phyloP scores from a whole-genome alignment of 2,329 filamentous ascomycete genomes.

The Monosporascus sp. region DNA sequence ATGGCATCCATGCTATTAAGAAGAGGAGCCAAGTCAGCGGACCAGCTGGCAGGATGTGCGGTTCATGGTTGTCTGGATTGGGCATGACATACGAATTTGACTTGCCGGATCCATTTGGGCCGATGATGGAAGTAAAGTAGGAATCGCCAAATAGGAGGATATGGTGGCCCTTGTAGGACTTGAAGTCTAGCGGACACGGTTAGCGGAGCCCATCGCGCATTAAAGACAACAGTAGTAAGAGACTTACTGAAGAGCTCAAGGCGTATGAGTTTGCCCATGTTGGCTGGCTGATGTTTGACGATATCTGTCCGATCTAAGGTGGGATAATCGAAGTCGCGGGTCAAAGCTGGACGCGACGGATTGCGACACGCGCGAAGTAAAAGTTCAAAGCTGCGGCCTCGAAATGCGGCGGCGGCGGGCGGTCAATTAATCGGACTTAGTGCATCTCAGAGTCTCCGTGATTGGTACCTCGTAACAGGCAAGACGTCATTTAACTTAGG shows the following conservation, averaged over 20 bases:
- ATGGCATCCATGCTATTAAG: conserved; percentile 87
- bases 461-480: neutral
- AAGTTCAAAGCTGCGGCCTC: neutral
- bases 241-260: conserved; percentile 86
- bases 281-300: conserved; percentile 27
- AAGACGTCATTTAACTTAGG: neutral
- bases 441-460: neutral
- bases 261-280: conserved; percentile 93
- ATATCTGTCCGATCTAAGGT: neutral
- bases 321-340: too few relatives aligned
- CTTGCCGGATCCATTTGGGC: conserved; percentile 98
- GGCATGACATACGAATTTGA: conserved; percentile 75
- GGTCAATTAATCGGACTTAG: neutral
- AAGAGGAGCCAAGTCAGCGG: conserved; percentile 17
- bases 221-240: conserved; percentile 6
- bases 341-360: neutral
- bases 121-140: conserved; percentile 98
- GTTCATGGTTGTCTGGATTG: conserved; percentile 3
- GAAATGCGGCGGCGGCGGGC: neutral
- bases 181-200: conserved; percentile 69
- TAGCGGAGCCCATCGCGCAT: conserved; percentile 15
- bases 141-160: conserved; percentile 91
- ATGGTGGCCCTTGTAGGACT: conserved; percentile 98
- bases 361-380: neutral
- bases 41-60: neutral